A percentile compares a stretch with the other conserved stretches of the same genome.
Evolutionary conservation across 768 basidiomycete species (phyloP).

Genomic region (Lactifluus echinatus): DNA sequence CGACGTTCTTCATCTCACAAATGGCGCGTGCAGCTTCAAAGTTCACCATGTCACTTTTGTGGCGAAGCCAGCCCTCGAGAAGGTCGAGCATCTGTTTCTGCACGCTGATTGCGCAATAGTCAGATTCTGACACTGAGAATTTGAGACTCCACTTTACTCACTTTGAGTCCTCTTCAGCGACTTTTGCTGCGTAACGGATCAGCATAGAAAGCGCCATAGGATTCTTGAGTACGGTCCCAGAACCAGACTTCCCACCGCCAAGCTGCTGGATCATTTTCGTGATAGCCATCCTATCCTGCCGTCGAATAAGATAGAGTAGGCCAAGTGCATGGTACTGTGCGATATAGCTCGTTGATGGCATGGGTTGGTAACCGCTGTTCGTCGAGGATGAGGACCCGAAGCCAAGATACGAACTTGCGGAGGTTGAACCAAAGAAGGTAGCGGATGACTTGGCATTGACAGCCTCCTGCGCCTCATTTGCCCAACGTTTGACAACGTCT

Average conservation of each 20-base stretch:
- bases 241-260: slow-evolving; percentile 78
- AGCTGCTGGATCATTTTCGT: slow-evolving; percentile 99
- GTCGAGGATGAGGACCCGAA: slow-evolving; percentile 46
- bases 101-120: slow-evolving; percentile 41
- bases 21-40: slow-evolving; percentile 96
- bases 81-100: slow-evolving; percentile 91
- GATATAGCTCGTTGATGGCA: slow-evolving; percentile 85
- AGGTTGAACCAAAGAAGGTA: slow-evolving; percentile 46
- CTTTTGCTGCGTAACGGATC: slow-evolving; percentile 96
- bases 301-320: slow-evolving; percentile 86
- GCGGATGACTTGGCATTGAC: slow-evolving; percentile 79
- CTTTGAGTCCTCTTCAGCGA: slow-evolving; percentile 99
- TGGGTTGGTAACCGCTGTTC: slow-evolving; percentile 60
- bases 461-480: slow-evolving; percentile 97
- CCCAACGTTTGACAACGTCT: slow-evolving; percentile 97
- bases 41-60: slow-evolving; percentile 99
- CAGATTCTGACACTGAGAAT: background rate
- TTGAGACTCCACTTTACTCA: slow-evolving; percentile 35
- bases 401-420: slow-evolving; percentile 58
- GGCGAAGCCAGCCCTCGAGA: slow-evolving; percentile 88
- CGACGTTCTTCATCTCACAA: slow-evolving; percentile 88
- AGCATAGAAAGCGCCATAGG: slow-evolving; percentile 98
- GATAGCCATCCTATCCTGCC: slow-evolving; percentile 97
- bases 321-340: slow-evolving; percentile 97
- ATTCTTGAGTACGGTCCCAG: slow-evolving; percentile 81